Evolutionary conservation across 83 land plant genomes (phyloP), one percentile per base, ranked within the genome.

Genomic region (Isoetes engelmannii): DNA sequence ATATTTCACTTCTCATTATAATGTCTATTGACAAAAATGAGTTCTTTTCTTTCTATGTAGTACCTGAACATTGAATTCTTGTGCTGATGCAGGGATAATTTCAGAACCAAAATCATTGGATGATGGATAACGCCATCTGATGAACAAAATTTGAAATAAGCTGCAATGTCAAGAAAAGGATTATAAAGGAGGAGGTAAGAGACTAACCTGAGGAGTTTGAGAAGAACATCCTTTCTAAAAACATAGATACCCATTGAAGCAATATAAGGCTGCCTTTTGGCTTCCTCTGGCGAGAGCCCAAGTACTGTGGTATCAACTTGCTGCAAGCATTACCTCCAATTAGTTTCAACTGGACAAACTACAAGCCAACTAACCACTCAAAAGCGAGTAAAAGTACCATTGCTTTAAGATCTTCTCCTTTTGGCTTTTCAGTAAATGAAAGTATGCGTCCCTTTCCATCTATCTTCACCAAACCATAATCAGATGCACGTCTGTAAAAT

Each of bases 221-320:
- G 72, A 72, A 94, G 92, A 20, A 88, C 81, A 13, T 86, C 96
- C 71, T 86, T 94, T 70, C 85, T 90, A 81, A 94, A 94, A 19
- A 90, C 81, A 64, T 94, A 94, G 48, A 94, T 86, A 37, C 99
- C 99, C 99, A 94, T 94, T 5, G 99, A 94, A 48, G 99, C 99
- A 70, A 94, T 88, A 69, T 88, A 94, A 47, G 96, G 96, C 63
- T 81, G 83, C 76, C 75, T 85, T 47, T 71, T 76, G n/a, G 96
- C 99, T 53, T 90, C 92, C 67, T 88, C 89, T 44, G 69, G 71
- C 51, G 92, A 80, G 48, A 93, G 76, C 17, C 98, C 98, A 74
- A 93, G 62, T 6, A 89, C 85, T 5, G 92, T 83, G 53, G 98
- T 93, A 51, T 93, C 96, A 46, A 93, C 98, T 73, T 57, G 83